Evolutionary conservation across 768 basidiomycete species (phyloP).

Genomic region (Thelephora ganbajun): DNA sequence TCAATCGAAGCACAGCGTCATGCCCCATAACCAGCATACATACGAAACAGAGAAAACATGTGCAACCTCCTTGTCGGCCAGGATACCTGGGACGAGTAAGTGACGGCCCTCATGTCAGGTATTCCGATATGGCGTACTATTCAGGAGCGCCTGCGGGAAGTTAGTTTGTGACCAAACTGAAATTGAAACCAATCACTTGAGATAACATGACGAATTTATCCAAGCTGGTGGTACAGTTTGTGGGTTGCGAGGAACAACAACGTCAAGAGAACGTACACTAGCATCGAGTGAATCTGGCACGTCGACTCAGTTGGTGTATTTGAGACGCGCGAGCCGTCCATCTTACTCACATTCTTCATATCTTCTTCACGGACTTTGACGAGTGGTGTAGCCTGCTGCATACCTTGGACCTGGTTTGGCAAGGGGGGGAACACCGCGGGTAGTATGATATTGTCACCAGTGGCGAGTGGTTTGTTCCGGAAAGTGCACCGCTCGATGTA

Average conservation of each 20-base stretch:
- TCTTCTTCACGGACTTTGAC: constrained; percentile 29
- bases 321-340: neutral
- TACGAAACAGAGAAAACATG: constrained; percentile 18
- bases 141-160: constrained; percentile 17
- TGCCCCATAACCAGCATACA: neutral
- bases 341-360: constrained; percentile 26
- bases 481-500: constrained; percentile 38
- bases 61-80: constrained; percentile 30
- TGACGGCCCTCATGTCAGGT: neutral
- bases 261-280: constrained; percentile 30
- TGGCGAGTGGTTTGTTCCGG: constrained; percentile 20
- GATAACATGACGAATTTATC: constrained; percentile 16
- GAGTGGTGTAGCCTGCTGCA: constrained; percentile 6
- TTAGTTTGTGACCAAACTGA: neutral
- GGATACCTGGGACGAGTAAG: no score
- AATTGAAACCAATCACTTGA: constrained; percentile 9
- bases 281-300: constrained; percentile 42
- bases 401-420: constrained; percentile 8
- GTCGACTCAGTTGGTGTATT: no score
- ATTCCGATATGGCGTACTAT: constrained; percentile 22
- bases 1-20: neutral
- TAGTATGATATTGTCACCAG: constrained; percentile 25
- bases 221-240: constrained; percentile 7
- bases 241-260: neutral
- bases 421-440: constrained; percentile 37